Evolutionary conservation across 148 eudicot species (phyloP).

Genomic region (Persicaria maculosa): DNA sequence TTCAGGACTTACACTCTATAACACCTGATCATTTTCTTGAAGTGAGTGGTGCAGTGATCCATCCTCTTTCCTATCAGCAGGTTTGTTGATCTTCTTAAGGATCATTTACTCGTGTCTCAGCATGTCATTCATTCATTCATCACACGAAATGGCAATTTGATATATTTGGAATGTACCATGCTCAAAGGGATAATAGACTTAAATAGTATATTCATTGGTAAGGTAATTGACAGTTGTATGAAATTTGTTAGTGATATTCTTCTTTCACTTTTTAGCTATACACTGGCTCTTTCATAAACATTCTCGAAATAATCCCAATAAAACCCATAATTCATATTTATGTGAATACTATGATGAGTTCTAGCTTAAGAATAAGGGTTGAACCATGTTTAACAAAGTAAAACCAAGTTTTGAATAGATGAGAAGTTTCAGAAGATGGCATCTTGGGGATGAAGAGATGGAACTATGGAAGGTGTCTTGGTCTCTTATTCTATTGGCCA

Average conservation of each 20-base stretch:
- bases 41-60: constrained; percentile 94
- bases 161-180: background rate
- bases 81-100: constrained; percentile 29
- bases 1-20: constrained; percentile 81
- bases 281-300: too few relatives aligned
- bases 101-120: background rate
- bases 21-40: constrained; percentile 93
- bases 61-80: constrained; percentile 97
- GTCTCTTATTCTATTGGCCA: too few relatives aligned
- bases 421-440: too few relatives aligned
- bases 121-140: background rate
- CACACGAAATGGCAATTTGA: background rate
- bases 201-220: background rate
- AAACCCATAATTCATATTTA: too few relatives aligned
- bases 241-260: background rate
- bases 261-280: too few relatives aligned
- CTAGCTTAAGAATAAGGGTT: too few relatives aligned
- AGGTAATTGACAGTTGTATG: background rate
- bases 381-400: too few relatives aligned
- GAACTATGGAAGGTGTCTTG: too few relatives aligned
- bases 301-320: too few relatives aligned
- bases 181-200: background rate
- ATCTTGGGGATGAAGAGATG: too few relatives aligned
- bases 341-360: too few relatives aligned
- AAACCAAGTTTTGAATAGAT: too few relatives aligned